phyloP scores from a whole-genome alignment of 1,139 yeast species.

The Pichia sorboxylosa region DNA sequence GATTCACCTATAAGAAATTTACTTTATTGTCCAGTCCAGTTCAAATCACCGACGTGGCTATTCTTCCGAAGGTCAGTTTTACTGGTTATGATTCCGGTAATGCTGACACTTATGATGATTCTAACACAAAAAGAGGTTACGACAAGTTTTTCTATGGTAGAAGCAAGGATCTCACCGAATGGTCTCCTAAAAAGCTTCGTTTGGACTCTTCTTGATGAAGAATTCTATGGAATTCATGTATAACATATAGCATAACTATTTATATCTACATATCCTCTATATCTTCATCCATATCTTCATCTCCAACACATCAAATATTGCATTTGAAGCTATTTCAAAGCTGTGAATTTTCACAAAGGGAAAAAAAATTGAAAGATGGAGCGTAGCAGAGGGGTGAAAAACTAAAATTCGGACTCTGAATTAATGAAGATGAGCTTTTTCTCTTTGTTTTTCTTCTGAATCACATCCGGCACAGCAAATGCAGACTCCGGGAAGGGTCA shows the following conservation, averaged over 20 bases:
- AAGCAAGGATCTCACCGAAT: slow-evolving; percentile 17
- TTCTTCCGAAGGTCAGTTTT: slow-evolving; percentile 28
- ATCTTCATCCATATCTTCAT: no score
- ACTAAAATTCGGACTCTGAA: no score
- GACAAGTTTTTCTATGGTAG: slow-evolving; percentile 18
- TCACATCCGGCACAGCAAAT: not conserved
- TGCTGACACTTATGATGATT: slow-evolving; percentile 18
- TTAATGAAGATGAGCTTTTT: no score
- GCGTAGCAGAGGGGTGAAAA: no score
- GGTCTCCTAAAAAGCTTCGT: slow-evolving; percentile 16
- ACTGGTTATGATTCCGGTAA: slow-evolving; percentile 16
- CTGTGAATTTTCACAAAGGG: no score
- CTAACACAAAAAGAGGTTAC: slow-evolving; percentile 17
- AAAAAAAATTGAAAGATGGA: no score
- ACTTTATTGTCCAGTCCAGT: slow-evolving; percentile 59
- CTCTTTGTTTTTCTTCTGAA: no score
- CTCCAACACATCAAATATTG: no score
- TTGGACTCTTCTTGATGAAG: slow-evolving; percentile 10
- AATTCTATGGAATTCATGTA: not conserved
- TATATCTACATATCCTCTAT: not conserved
- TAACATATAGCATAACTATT: not conserved
- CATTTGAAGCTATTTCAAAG: no score
- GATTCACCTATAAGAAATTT: slow-evolving; percentile 44
- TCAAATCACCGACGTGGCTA: slow-evolving; percentile 64
- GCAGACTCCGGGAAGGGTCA: slow-evolving; percentile 3